Conservation (phyloP, 345 rosid species). For the Linum lewisii region DNA sequence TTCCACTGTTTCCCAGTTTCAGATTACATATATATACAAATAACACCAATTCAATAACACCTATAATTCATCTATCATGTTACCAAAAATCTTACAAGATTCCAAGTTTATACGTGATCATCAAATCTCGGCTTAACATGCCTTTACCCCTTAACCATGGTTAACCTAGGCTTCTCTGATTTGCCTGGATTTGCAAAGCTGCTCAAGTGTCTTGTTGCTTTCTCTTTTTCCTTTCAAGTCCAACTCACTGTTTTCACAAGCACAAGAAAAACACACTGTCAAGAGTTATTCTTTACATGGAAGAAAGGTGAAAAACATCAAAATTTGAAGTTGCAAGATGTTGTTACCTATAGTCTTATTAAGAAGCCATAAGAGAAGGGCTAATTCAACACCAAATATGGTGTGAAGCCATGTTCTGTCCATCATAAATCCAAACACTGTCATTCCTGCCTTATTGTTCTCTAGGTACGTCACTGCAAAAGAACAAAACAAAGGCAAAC, state of each 20-base stretch:
- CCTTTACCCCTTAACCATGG: neutral
- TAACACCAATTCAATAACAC: too few species aligned
- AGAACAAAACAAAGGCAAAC: neutral
- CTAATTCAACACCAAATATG: conserved; percentile 66
- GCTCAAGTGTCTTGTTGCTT: neutral
- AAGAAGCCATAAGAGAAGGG: conserved; percentile 82
- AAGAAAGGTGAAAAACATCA: neutral
- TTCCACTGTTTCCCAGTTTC: too few species aligned
- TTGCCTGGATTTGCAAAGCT: neutral
- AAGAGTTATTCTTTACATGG: neutral
- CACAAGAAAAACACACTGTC: neutral
- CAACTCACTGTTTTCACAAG: conserved; percentile 16
- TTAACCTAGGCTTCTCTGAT: neutral
- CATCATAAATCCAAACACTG: conserved; percentile 70
- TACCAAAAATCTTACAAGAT: too few species aligned
- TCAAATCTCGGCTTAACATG: too few species aligned
- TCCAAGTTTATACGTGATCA: too few species aligned
- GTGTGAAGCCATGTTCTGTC: conserved; percentile 83
- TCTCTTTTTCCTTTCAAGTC: conserved; percentile 10
- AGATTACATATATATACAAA: too few species aligned
- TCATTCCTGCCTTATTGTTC: conserved; percentile 81
- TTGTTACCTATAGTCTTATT: conserved; percentile 66
- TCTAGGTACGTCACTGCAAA: conserved; percentile 73
- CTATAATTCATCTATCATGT: too few species aligned
- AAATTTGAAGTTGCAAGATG: neutral